Percentiles rank a stretch among this genome's conserved stretches.
These are phyloP conservation scores for Colletotrichum orchidophilum DNA, from an alignment of 2,329 filamentous ascomycete genomes.

Conservation along the genomic window DNA sequence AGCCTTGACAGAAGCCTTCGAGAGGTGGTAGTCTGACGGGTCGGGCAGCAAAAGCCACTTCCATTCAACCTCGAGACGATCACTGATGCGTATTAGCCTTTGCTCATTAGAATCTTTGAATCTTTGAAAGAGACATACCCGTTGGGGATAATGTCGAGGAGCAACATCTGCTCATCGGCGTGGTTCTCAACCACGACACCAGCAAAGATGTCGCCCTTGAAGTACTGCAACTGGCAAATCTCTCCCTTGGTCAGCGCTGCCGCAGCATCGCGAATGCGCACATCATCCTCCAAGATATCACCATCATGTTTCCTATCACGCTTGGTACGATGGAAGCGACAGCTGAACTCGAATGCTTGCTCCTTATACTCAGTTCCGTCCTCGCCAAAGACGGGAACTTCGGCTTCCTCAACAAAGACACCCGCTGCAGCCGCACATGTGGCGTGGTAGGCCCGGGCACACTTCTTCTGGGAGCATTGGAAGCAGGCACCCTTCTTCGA, in stretches of 20 bases:
- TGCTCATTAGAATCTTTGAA: constrained; percentile 19
- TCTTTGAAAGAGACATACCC: constrained; percentile 65
- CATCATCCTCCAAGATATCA: constrained; percentile 75
- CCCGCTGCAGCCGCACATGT: constrained; percentile 94
- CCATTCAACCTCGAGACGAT: constrained; percentile 82
- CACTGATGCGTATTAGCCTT: constrained; percentile 62
- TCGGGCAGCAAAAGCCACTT: constrained; percentile 84
- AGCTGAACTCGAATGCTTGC: constrained; percentile 91
- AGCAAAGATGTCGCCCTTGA: constrained; percentile 88
- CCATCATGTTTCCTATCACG: constrained; percentile 79
- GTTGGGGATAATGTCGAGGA: constrained; percentile 86
- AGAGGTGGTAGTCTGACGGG: constrained; percentile 74
- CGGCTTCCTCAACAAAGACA: constrained; percentile 88
- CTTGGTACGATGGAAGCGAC: constrained; percentile 91
- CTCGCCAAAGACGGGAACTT: constrained; percentile 86
- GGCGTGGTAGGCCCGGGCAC: constrained; percentile 90
- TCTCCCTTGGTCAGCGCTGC: constrained; percentile 75
- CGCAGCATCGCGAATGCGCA: constrained; percentile 74
- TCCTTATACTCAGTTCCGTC: constrained; percentile 94
- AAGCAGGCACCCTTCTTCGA: constrained; percentile 96
- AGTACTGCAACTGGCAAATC: constrained; percentile 86
- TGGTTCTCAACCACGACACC: constrained; percentile 88
- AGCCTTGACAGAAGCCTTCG: constrained; percentile 78
- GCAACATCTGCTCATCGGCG: constrained; percentile 75
- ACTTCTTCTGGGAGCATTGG: constrained; percentile 96